Percentiles rank a stretch among this genome's conserved stretches.
Conservation (phyloP, 768 basidiomycete species). For the Mycena maculata region DNA sequence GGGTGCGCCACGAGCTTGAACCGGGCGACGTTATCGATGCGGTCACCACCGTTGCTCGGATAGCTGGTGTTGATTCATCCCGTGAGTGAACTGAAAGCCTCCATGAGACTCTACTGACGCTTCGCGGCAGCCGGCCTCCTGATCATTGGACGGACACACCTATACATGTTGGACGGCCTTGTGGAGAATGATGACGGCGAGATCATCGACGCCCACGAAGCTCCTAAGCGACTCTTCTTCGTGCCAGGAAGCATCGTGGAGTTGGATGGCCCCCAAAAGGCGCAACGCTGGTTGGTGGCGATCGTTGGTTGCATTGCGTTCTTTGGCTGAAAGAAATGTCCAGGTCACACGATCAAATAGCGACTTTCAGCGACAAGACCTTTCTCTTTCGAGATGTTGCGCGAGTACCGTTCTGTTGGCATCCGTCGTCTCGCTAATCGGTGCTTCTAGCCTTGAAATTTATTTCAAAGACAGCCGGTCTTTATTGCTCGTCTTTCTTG, state of each 20-base stretch:
- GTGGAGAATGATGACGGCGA: conserved; percentile 90
- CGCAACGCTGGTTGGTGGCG: conserved; percentile 78
- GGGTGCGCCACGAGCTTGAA: conserved; percentile 88
- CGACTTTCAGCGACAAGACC: conserved; percentile 80
- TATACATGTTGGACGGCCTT: conserved; percentile 92
- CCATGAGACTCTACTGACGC: not conserved
- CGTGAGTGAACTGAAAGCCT: conserved; percentile 60
- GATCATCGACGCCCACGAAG: conserved; percentile 88
- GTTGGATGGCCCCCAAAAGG: conserved; percentile 81
- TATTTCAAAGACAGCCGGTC: conserved; percentile 95
- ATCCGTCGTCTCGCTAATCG: not conserved
- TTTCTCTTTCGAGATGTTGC: conserved; percentile 94
- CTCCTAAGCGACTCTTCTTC: conserved; percentile 82
- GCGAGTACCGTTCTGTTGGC: conserved; percentile 57
- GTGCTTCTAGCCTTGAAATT: conserved; percentile 75
- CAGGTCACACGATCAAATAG: conserved; percentile 85
- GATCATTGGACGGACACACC: conserved; percentile 84
- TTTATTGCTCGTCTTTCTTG: conserved; percentile 83
- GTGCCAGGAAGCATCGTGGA: conserved; percentile 89
- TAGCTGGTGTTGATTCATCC: conserved; percentile 92
- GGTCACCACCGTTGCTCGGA: conserved; percentile 85
- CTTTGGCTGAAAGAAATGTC: conserved; percentile 10
- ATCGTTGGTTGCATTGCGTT: not conserved
- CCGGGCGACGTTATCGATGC: conserved; percentile 92
- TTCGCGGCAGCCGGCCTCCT: conserved; percentile 78